Base-by-base conservation (phyloP, 2,329 filamentous ascomycete species). In the Sarocladium brachiariae region DNA sequence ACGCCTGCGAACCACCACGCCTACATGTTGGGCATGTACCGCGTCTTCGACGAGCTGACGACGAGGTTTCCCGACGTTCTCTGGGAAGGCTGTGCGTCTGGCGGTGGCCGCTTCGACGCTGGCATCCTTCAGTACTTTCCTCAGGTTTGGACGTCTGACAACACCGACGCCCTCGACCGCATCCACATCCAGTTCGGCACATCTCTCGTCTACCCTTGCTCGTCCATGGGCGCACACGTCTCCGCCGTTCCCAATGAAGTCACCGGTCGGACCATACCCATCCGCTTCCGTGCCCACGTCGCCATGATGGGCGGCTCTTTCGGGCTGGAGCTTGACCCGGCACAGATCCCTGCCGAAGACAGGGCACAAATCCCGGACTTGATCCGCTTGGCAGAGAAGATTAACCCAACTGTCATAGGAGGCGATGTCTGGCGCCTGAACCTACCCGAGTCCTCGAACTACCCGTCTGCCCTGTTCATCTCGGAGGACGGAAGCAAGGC, bases 281-380 rank as follows among this genome's bases (percentile, higher is more conserved):
- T 85, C 11, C 62, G 63, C 1, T 84, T 85, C 67, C 78, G 82
- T 30, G 80, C 77, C 0, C 81, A 84, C 51, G 81, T 85, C 0
- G 82, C 82, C 5, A 80, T 84, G 69, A 84, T 84, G 81, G 82
- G 82, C 51, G 81, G 81, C 2, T 82, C 78, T 0, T 85, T 85
- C 56, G 82, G 82, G 0, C 72, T 85, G 10, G 81, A 86, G 59
- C 71, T 86, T 7, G 72, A 84, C 58, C 82, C 81, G 0, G 65
- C 65, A 0, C 68, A 75, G 7, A 71, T 82, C 5, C 63, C 64
- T 0, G 67, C 67, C 0, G 73, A 74, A 11, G 81, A 85, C n/a
- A 69, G 66, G 43, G 70, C 65, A 0, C 67, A 70, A 25, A 70
- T 86, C 1, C 81, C 81, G 0, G 68, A 59, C 0, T 66, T 85